A percentile compares a stretch with the other conserved stretches of the same genome.
phyloP scores from a whole-genome alignment of 805 yeast species.

The Torulaspora franciscae region DNA sequence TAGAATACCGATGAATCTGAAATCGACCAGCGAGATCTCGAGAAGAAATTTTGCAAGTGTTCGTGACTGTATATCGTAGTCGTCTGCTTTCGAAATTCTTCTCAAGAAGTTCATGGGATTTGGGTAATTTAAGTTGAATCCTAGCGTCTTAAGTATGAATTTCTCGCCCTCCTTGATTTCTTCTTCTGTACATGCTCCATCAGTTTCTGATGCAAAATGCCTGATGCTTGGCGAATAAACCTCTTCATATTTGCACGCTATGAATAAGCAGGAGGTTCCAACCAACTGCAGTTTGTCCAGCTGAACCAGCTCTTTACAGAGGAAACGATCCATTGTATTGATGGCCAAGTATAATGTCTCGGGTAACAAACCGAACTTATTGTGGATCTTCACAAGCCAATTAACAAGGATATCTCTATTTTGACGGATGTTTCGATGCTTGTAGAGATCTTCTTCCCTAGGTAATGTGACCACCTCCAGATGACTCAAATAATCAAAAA shows the following conservation, averaged over 20 bases:
- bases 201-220: constrained; percentile 82
- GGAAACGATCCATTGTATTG: constrained; percentile 81
- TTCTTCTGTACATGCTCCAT: constrained; percentile 75
- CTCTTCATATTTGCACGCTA: constrained; percentile 92
- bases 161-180: constrained; percentile 85
- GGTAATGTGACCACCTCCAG: constrained; percentile 72
- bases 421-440: constrained; percentile 42
- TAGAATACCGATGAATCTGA: constrained; percentile 66
- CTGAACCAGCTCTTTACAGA: constrained; percentile 71
- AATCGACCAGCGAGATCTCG: constrained; percentile 76
- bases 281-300: constrained; percentile 77
- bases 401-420: constrained; percentile 79
- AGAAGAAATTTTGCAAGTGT: constrained; percentile 83
- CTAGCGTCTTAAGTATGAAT: constrained; percentile 65
- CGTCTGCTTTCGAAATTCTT: constrained; percentile 89
- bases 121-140: constrained; percentile 78
- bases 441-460: constrained; percentile 36
- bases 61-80: constrained; percentile 84
- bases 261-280: constrained; percentile 80
- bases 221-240: constrained; percentile 83
- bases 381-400: constrained; percentile 89
- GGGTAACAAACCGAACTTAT: constrained; percentile 75
- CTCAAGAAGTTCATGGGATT: constrained; percentile 91
- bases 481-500: constrained; percentile 71
- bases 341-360: constrained; percentile 82